Conservation (phyloP, 805 yeast genomes). For the Scheffersomyces lignosus region DNA sequence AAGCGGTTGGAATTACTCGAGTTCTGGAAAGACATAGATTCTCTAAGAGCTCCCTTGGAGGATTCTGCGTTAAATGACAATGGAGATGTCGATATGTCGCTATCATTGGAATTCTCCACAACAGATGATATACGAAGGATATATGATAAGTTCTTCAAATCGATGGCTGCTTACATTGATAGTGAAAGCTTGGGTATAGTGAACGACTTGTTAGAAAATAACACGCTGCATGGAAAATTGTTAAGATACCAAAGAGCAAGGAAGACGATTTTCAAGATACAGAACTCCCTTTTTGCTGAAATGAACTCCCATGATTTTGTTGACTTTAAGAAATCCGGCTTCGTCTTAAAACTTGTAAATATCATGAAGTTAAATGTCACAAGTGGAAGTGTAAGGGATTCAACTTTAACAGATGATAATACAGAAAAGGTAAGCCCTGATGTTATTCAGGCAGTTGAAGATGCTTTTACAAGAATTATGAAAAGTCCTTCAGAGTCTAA, state of each 20-base stretch:
- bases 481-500: conserved; percentile 13
- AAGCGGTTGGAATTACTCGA: conserved; percentile 42
- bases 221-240: conserved; percentile 4
- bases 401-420: not conserved
- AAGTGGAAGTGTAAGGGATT: too few relatives aligned
- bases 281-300: conserved; percentile 48
- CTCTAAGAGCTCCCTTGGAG: conserved; percentile 71
- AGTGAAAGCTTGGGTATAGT: too few relatives aligned
- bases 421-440: conserved; percentile 39
- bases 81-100: conserved; percentile 29
- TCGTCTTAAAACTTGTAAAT: conserved; percentile 42
- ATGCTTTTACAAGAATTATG: conserved; percentile 64
- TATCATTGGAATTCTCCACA: conserved; percentile 45
- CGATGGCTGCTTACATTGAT: conserved; percentile 5
- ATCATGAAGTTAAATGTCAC: conserved; percentile 2
- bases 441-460: conserved; percentile 63
- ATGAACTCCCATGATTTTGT: conserved; percentile 55
- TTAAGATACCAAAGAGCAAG: conserved; percentile 53
- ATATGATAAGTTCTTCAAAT: conserved; percentile 42
- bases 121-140: conserved; percentile 55
- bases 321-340: conserved; percentile 59
- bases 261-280: conserved; percentile 57
- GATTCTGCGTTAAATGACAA: conserved; percentile 35
- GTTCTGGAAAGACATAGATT: conserved; percentile 67
- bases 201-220: conserved; percentile 5